phyloP scores from a whole-genome alignment of 768 basidiomycete species.

The Leccinum barrowsii region DNA sequence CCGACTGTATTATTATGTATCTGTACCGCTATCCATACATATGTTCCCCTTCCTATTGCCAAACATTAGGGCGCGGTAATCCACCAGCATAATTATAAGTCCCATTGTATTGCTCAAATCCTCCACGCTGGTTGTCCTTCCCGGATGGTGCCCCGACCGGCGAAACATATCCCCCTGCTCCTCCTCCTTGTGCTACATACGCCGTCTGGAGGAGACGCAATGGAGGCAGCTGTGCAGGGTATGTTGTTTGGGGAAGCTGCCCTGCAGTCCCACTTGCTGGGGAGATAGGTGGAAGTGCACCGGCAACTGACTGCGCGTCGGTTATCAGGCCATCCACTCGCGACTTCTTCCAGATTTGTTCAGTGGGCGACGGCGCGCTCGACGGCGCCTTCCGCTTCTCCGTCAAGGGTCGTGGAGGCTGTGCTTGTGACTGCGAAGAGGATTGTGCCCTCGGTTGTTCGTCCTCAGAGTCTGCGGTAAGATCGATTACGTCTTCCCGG shows the following conservation, averaged over 20 bases:
- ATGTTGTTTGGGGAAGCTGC: conserved; percentile 17
- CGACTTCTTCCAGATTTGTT: conserved; percentile 74
- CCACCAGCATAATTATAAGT: conserved; percentile 25
- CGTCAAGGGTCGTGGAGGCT: conserved; percentile 26
- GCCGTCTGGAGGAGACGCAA: conserved; percentile 22
- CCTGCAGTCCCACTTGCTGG: conserved; percentile 14
- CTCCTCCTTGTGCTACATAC: conserved; percentile 17
- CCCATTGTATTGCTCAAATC: conserved; percentile 25
- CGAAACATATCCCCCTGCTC: conserved; percentile 21
- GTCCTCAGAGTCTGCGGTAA: conserved; percentile 79
- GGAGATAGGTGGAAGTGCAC: conserved; percentile 25
- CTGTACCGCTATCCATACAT: conserved; percentile 14
- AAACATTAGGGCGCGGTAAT: conserved; percentile 22
- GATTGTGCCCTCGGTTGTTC: conserved; percentile 44
- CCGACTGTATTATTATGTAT: conserved; percentile 7
- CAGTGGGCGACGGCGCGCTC: conserved; percentile 52
- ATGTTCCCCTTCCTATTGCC: conserved; percentile 21
- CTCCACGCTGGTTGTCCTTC: conserved; percentile 21
- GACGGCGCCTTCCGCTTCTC: conserved; percentile 60
- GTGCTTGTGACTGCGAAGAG: conserved; percentile 29
- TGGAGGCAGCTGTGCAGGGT: conserved; percentile 27
- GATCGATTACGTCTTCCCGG: conserved; percentile 67
- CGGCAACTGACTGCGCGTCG: conserved; percentile 9
- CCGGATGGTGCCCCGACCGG: conserved; percentile 10
- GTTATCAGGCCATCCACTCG: conserved; percentile 30